A percentile compares a stretch with the other conserved stretches of the same genome.
Evolutionary conservation across 164 flowering plant genomes (phyloP).

Genomic region (Annona cherimola): DNA sequence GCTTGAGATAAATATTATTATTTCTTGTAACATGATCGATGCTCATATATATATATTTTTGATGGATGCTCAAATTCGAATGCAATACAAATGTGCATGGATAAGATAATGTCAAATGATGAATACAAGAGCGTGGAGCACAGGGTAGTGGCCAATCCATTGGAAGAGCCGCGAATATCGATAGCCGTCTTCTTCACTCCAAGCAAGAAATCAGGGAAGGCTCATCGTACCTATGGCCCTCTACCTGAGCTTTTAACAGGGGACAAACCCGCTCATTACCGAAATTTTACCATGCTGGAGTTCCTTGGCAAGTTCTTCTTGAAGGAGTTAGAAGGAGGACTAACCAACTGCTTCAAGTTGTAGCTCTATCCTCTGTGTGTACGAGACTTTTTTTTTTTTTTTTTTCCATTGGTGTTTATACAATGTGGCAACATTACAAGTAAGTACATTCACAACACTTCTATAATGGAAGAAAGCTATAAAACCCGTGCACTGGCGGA

Average conservation of each 20-base stretch:
- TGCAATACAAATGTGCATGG: too few species aligned
- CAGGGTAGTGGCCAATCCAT: constrained; percentile 8
- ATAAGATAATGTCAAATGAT: constrained; percentile 12
- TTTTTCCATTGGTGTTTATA: too few species aligned
- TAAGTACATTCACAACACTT: too few species aligned
- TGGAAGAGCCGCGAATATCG: constrained; percentile 4
- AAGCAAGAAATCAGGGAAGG: background rate
- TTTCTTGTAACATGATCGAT: too few species aligned
- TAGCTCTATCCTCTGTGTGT: too few species aligned
- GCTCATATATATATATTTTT: too few species aligned
- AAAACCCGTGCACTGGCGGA: too few species aligned
- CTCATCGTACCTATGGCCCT: background rate
- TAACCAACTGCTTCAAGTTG: background rate
- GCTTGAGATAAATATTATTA: too few species aligned
- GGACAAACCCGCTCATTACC: background rate
- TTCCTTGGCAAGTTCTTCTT: background rate
- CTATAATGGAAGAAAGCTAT: too few species aligned
- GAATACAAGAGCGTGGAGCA: constrained; percentile 13
- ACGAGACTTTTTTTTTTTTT: background rate
- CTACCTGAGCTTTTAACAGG: background rate
- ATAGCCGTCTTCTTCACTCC: constrained; percentile 6
- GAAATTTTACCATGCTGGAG: background rate
- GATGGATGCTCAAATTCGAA: too few species aligned
- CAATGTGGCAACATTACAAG: too few species aligned
- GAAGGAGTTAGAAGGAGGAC: background rate